Percentiles rank a stretch among this genome's conserved stretches.
Evolutionary conservation across 1,139 yeast species (phyloP).

Genomic region (Blastobotrys raffinosifermentans): DNA sequence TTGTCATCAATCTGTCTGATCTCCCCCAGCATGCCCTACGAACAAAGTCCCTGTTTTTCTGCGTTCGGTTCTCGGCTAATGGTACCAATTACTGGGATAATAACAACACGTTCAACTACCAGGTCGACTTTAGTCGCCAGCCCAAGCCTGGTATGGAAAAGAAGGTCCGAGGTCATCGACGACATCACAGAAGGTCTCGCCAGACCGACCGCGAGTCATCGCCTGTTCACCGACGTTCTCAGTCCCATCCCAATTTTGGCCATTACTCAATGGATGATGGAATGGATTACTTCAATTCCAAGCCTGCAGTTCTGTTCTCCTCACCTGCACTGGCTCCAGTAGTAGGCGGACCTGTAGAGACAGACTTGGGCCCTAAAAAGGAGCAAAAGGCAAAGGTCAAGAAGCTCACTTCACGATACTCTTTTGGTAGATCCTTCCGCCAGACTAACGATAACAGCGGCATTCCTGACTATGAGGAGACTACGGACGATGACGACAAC

Average conservation of each 20-base stretch:
- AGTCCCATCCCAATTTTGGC: constrained; percentile 1
- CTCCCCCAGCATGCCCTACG: constrained; percentile 30
- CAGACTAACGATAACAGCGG: constrained; percentile 7
- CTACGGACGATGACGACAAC: constrained; percentile 10
- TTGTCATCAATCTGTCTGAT: constrained; percentile 38
- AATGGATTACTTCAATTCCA: not conserved
- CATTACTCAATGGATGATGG: not conserved
- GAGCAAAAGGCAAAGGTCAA: constrained; percentile 11
- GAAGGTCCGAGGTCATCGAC: constrained; percentile 2
- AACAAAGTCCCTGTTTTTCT: constrained; percentile 40
- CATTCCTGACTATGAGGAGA: constrained; percentile 7
- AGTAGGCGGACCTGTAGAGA: not conserved
- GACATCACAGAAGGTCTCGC: not conserved
- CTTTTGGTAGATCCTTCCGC: constrained; percentile 33
- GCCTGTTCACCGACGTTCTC: not conserved
- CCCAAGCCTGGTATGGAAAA: constrained; percentile 8
- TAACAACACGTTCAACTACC: constrained; percentile 54
- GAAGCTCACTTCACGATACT: constrained; percentile 32
- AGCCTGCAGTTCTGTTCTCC: not conserved
- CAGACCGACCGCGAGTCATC: no score
- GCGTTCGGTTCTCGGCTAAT: constrained; percentile 51
- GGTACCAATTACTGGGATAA: constrained; percentile 73
- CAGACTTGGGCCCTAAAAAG: not conserved
- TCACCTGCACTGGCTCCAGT: not conserved
- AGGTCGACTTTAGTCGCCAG: constrained; percentile 39